Evolutionary conservation across 345 rosid species (phyloP), one percentile per base, ranked within the genome.

Genomic region (Lumnitzera littorea): DNA sequence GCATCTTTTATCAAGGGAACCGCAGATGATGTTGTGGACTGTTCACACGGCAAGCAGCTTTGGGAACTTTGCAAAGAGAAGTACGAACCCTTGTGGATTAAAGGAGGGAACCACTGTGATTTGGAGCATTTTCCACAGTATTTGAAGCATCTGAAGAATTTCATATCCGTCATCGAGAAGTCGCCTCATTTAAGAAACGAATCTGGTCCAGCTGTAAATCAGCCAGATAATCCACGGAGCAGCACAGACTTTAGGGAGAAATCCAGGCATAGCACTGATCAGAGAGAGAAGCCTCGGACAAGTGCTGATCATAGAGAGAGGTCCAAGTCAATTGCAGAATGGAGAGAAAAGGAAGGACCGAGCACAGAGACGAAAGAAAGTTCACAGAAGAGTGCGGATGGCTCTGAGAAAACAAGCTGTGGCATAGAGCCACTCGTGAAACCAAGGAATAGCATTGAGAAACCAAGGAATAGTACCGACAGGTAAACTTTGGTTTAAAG

Each of bases 71-170:
- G 98, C 71, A 82, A 80, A 69, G 96, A 85, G 71, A 92, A 89
- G 62, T 89, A 89, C 46, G 96, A 89, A 73, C 98, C 96, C 0
- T 75, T 89, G 25, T 92, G 96, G 96, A 72, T 92, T 60, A 85
- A 82, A 78, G 96, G 91, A 70, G 98, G 98, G 55, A 89, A 87
- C 64, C 97, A 89, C 25, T 89, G 97, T 46, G 91, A 89, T 67
- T 72, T 92, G 67, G 97, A 92, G 80, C 76, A 80, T 53, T 82
- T 64, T 56, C 98, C 97, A 0, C 88, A 92, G 49, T 92, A 89
- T 67, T 83, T 89, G 56, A 92, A 70, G 69, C 97, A 89, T 78
- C 81, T 89, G 11, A 84, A 82, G 77, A 92, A 92, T 75, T 92
- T 92, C 80, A 78, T 89, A 57, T 78, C 94, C 1, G 87, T 84